Conservation (phyloP, 495 filamentous ascomycete species). For the Neurospora terricola region DNA sequence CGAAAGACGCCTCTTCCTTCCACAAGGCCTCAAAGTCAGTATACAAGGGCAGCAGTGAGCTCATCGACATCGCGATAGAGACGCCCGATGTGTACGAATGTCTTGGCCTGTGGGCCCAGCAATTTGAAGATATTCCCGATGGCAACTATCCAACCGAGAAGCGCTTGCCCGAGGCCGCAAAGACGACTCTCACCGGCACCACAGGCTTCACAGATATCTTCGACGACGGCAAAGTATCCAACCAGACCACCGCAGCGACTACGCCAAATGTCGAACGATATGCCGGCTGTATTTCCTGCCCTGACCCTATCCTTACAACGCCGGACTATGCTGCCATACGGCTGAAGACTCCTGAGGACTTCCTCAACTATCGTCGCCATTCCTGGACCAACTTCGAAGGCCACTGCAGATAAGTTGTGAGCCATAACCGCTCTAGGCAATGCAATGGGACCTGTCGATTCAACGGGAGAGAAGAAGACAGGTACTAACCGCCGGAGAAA, state of each 20-base stretch:
- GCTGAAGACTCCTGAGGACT: neutral
- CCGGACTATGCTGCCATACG: neutral
- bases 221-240: neutral
- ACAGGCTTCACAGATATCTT: neutral
- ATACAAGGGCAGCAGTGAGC: neutral
- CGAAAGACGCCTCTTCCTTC: neutral
- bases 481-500: neutral
- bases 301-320: neutral
- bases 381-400: neutral
- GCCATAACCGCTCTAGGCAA: too few relatives aligned
- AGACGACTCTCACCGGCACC: neutral
- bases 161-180: neutral
- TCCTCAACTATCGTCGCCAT: neutral
- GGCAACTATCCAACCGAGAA: neutral
- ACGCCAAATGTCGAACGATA: neutral
- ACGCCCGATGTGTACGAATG: neutral
- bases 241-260: too few relatives aligned
- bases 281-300: neutral
- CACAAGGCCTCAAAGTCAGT: fast-evolving
- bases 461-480: neutral
- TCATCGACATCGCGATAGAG: neutral
- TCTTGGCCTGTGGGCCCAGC: neutral
- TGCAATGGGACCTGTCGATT: too few relatives aligned
- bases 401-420: neutral
- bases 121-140: neutral